Evolutionary conservation across 108 stramenopile species (phyloP), one percentile per base, ranked within the genome.

Genomic region (Mediolabrus comicus): DNA sequence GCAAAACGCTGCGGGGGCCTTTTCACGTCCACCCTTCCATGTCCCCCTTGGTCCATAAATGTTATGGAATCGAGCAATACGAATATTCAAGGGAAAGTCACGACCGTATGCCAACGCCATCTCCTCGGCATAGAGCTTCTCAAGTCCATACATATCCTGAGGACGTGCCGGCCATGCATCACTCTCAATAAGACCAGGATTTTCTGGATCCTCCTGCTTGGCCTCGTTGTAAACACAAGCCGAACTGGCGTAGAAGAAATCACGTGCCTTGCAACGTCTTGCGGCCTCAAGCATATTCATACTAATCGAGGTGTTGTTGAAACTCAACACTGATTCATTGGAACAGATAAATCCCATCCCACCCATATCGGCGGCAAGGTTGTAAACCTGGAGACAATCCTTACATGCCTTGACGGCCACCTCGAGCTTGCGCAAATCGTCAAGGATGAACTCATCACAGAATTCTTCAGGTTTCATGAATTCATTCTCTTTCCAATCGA

Each of bases 111-210:
- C 96, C 59, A 97, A 76, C 26, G 96, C 97, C 97, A 99, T 98
- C 87, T 99, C 97, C 84, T 99, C 98, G 75, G 97, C 88, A 69
- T 98, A 98, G 19, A 99, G 87, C 92, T 99, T 99, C 77, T 99
- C 98, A 30, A 99, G 86, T 58, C 98, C 98, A 80, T 99, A 99
- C 84, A 97, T 97, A 77, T 99, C 98, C 82, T 99, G 98, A n/a
- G 98, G 98, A 77, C 96, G 92, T 28, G 98, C 98, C n/a, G 98
- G 98, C 98, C 98, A 99, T 43, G 98, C 98, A 83, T 97, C 97
- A 13, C 71, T 43, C 68, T 99, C 98, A 75, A 96, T 86, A 35
- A 99, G 79, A 2, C 97, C 98, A 7, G 97, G 95, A 72, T 99
- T 98, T 36, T 74, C 82, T 25, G 97, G 95, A 85, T 99, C 98